Evolutionary conservation across 2,329 filamentous ascomycete species (phyloP), one percentile per base, ranked within the genome.

Genomic region (Rachicladosporium sp.): DNA sequence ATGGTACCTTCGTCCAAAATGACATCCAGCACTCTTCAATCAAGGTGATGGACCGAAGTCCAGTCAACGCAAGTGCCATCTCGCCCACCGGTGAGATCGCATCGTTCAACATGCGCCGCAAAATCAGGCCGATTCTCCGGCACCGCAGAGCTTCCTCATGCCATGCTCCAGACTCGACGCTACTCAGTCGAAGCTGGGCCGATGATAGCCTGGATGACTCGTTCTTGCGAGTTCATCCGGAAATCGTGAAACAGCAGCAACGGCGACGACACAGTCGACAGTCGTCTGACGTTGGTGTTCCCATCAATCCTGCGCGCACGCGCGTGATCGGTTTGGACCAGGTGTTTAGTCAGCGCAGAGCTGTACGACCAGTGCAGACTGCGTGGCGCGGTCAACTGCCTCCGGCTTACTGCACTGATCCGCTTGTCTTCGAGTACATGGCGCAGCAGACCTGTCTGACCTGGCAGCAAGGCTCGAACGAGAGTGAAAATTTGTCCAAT

Each of bases 1-100:
- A 74, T 43, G 76, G 76, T 10, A 64, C 69, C 8, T 79, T 80
- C 46, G 69, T 73, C 11, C 76, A 80, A 52, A 74, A 70, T 27
- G 76, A 80, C 49, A 65, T 78, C 29, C 70, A 75, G 42, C 74
- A 72, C 58, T 66, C 70, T 5, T 27, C 23, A 8, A 65, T 71
- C 6, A 74, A 76, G 46, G 65, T 72, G n/a, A 64, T 75, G 35
- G 72, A 76, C 49, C 66, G 70, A 21, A 15, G 33, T 33, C 36
- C 34, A n/a, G 39, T 74, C 50, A 73, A 74, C 50, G 65, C 73
- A 2, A 62, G 76, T 44, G 69, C 68, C 32, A 67, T 76, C 55
- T 74, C 73, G 34, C 70, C 75, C 21, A 67, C 64, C 45, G 75
- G 74, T 12, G 70, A 74, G 36, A 60, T 78, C 37, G 63, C 39